Evolutionary conservation across 2,329 filamentous ascomycete species (phyloP), one percentile per base, ranked within the genome.

Genomic region (Drechslerella dactyloides): DNA sequence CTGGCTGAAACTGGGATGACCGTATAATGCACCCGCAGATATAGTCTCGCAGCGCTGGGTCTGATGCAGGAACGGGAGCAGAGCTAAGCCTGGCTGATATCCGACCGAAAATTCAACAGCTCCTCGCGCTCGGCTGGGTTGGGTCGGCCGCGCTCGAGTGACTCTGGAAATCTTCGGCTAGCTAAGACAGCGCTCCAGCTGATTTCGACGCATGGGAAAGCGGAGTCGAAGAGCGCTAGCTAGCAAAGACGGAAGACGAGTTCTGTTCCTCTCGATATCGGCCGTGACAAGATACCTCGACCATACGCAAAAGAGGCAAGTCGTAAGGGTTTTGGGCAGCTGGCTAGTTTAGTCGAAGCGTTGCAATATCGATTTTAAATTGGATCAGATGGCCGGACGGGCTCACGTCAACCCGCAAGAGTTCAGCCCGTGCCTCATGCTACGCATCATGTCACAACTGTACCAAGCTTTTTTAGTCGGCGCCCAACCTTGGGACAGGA

Each of bases 351-450:
- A 33, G 13, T 55, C 58, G 66, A 59, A 23, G 58, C 63, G 59
- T 70, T 70, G 66, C 59, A 70, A 59, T 48, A 63, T 70, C 58
- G 35, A 57, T 37, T 61, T 66, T 69, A 56, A 69, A 70, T 69
- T 69, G 62, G 58, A 59, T 64, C 54, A 58, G 54, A 61, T 69
- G 57, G 63, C 58, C 60, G 59, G 44, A 60, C n/a, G 8, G 8
- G 35, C 40, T 13, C 15, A 48, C 15, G 11, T 48, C 17, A 17
- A n/a, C n/a, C 40, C 44, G 44, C 6, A 21, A 10, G 17, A 19
- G 3, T 21, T 10, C 15, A 48, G 19, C 19, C 44, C n/a, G 19
- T 48, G 4, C 19, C 4, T 15, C 8, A 15, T 5, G 40, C 3
- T 15, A 5, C 10, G 5, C 5, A 11, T 48, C 44, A 23, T 44